phyloP scores from a whole-genome alignment of 257 asterid genomes.

The Prunella vulgaris region DNA sequence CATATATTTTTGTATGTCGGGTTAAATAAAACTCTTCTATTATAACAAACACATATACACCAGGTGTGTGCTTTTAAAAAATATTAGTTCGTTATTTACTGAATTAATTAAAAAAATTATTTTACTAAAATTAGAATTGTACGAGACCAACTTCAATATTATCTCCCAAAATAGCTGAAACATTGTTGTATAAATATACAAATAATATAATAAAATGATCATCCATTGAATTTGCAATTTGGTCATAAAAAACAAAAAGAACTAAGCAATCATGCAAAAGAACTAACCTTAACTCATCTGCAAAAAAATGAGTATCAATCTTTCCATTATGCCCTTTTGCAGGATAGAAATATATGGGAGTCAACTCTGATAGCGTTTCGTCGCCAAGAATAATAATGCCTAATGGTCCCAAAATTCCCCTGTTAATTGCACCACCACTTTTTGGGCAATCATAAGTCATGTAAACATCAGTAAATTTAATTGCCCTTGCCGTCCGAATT shows the following conservation, averaged over 20 bases:
- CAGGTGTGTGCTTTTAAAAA: too few species aligned
- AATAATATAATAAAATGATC: too few species aligned
- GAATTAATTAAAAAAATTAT: too few species aligned
- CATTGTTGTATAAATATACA: background rate
- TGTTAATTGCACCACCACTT: slow-evolving; percentile 61
- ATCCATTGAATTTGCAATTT: background rate
- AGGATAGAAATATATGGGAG: slow-evolving; percentile 72
- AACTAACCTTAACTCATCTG: slow-evolving; percentile 67
- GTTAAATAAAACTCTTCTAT: too few species aligned
- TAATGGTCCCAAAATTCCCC: slow-evolving; percentile 78
- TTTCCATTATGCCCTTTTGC: slow-evolving; percentile 43
- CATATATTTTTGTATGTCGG: too few species aligned
- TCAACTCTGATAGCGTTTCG: slow-evolving; percentile 43
- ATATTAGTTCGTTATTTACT: too few species aligned
- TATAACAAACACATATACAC: too few species aligned
- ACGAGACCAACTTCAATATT: too few species aligned
- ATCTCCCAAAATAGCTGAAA: too few species aligned
- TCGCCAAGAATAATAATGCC: slow-evolving; percentile 69
- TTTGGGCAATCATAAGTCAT: slow-evolving; percentile 43
- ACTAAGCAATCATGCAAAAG: background rate
- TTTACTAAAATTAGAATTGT: too few species aligned
- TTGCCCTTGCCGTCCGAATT: too few species aligned
- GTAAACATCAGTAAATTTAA: slow-evolving; percentile 31
- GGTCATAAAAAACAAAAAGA: too few species aligned
- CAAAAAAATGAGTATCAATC: slow-evolving; percentile 54